A percentile compares a stretch with the other conserved stretches of the same genome.
phyloP scores from a whole-genome alignment of 495 filamentous ascomycete species.

The Daldinia loculata region DNA sequence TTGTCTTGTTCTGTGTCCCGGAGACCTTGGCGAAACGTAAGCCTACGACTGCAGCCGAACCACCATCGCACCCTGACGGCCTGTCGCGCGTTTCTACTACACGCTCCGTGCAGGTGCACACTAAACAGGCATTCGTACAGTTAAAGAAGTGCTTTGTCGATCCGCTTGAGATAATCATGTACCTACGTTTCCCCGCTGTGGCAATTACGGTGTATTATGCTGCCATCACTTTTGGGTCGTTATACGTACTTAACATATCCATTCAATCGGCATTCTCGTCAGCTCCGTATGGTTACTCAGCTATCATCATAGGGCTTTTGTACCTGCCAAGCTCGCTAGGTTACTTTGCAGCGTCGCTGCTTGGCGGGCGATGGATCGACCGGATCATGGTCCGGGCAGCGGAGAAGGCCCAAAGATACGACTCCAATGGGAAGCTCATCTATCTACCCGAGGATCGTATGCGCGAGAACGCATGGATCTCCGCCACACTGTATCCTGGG shows the following conservation, averaged over 20 bases:
- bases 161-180: conserved; percentile 79
- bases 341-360: conserved; percentile 74
- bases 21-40: conserved; percentile 65
- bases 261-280: conserved; percentile 78
- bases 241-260: conserved; percentile 90
- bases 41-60: background rate
- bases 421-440: conserved; percentile 72
- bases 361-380: conserved; percentile 90
- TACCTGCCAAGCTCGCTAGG: conserved; percentile 86
- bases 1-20: conserved; percentile 74
- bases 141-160: conserved; percentile 78
- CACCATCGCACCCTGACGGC: background rate
- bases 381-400: conserved; percentile 88
- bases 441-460: conserved; percentile 89
- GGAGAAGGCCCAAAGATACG: conserved; percentile 72
- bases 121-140: conserved; percentile 60
- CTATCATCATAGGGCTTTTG: conserved; percentile 77
- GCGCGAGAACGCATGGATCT: conserved; percentile 88
- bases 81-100: conserved; percentile 69
- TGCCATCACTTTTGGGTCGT: conserved; percentile 78
- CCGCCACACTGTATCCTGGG: conserved; percentile 76
- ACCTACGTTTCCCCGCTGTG: conserved; percentile 83
- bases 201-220: conserved; percentile 83
- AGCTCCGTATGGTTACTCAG: conserved; percentile 77
- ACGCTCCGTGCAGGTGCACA: conserved; percentile 65